These are phyloP conservation scores for Thymus quinquecostatus DNA, from an alignment of 257 asterid species.

Conservation along the genomic window DNA sequence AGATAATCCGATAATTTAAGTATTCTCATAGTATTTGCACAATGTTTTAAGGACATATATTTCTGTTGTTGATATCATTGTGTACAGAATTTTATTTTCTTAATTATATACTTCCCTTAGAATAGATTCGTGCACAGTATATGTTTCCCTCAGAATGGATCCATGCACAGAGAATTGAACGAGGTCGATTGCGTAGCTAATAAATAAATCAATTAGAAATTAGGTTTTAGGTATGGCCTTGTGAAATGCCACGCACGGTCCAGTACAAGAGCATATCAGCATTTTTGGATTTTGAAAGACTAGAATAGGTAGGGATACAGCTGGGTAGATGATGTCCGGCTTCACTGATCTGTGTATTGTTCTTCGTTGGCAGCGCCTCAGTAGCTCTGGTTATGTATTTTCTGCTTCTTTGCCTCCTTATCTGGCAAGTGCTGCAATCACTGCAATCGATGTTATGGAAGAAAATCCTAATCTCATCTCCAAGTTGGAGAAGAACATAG, in stretches of 20 bases:
- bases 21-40: neutral
- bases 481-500: slow-evolving; percentile 60
- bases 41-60: neutral
- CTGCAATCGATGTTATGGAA: slow-evolving; percentile 78
- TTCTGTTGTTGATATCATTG: neutral
- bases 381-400: slow-evolving; percentile 89
- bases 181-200: slow-evolving; percentile 4
- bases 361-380: slow-evolving; percentile 70
- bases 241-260: neutral
- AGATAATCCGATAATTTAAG: neutral
- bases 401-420: slow-evolving; percentile 97
- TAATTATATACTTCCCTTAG: neutral
- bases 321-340: slow-evolving; percentile 11
- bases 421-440: slow-evolving; percentile 90
- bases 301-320: neutral
- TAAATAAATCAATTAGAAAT: neutral
- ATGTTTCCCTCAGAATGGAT: neutral
- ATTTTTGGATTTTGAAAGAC: neutral
- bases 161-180: neutral
- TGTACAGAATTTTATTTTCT: neutral
- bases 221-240: neutral
- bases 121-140: neutral
- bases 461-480: slow-evolving; percentile 67
- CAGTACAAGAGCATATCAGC: neutral
- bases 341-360: slow-evolving; percentile 29